These are phyloP conservation scores for Boletus bicolor DNA, from an alignment of 768 basidiomycete species.

Conservation along the genomic window DNA sequence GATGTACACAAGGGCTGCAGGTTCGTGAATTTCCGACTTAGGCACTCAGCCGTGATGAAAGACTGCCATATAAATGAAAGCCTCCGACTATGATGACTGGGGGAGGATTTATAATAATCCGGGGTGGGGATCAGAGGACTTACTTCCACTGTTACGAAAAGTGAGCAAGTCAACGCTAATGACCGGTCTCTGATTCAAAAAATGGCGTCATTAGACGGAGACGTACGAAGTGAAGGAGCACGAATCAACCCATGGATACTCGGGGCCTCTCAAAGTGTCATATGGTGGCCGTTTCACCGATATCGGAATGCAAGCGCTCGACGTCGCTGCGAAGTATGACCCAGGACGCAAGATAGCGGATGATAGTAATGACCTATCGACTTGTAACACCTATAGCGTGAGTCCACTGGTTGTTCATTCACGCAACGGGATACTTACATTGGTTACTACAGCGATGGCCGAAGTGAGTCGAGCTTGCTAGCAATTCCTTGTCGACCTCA, in stretches of 20 bases:
- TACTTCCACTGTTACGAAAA: slow-evolving; percentile 26
- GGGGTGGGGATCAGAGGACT: slow-evolving; percentile 28
- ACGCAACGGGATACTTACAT: neutral
- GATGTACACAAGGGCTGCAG: slow-evolving; percentile 57
- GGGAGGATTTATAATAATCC: slow-evolving; percentile 7
- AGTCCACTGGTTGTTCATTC: slow-evolving; percentile 15
- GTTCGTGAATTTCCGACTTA: neutral
- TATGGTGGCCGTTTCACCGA: slow-evolving; percentile 34
- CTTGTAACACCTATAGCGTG: slow-evolving; percentile 48
- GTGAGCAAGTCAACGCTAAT: slow-evolving; percentile 1
- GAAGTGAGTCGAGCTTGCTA: slow-evolving; percentile 36
- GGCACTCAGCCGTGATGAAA: neutral
- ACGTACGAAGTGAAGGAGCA: slow-evolving; percentile 17
- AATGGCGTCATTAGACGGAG: slow-evolving; percentile 10
- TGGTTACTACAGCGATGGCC: slow-evolving; percentile 44
- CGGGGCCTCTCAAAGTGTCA: slow-evolving; percentile 24
- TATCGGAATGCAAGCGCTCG: slow-evolving; percentile 45
- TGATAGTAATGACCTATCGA: slow-evolving; percentile 46
- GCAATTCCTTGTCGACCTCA: neutral
- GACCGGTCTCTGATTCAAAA: neutral
- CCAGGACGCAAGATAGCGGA: slow-evolving; percentile 40
- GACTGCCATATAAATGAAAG: neutral
- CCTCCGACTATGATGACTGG: slow-evolving; percentile 52
- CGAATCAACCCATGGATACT: slow-evolving; percentile 21
- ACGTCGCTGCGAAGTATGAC: slow-evolving; percentile 45